A percentile compares a stretch with the other conserved stretches of the same genome.
These are phyloP conservation scores for Takashimella tepidaria DNA, from an alignment of 1,284 basidiomycete genomes.

Conservation along the genomic window DNA sequence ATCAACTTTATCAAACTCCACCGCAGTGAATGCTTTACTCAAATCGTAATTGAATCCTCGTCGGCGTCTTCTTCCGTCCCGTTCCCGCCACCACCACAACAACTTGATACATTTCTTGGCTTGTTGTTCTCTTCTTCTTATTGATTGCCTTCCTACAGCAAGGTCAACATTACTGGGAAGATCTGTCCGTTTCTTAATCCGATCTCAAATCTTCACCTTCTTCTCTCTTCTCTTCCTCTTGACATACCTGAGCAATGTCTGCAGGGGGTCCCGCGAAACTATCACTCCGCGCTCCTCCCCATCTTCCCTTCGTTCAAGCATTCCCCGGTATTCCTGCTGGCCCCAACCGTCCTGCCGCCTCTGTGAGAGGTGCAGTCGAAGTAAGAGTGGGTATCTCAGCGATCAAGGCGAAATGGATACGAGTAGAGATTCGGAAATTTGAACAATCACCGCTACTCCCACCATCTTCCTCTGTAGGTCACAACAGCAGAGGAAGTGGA, in stretches of 20 bases:
- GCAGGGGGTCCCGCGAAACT: slow-evolving; percentile 27
- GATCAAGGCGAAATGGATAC: slow-evolving; percentile 84
- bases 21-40: no score
- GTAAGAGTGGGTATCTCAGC: slow-evolving; percentile 63
- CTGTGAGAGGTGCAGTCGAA: slow-evolving; percentile 59
- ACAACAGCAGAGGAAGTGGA: slow-evolving; percentile 60
- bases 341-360: slow-evolving; percentile 27
- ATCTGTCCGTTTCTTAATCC: no score
- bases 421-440: slow-evolving; percentile 77
- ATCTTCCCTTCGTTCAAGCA: slow-evolving; percentile 45
- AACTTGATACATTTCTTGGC: no score
- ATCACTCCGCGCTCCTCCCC: slow-evolving; percentile 43
- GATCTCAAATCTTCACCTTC: neutral
- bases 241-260: neutral
- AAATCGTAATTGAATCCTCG: no score
- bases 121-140: neutral
- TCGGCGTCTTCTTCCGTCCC: no score
- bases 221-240: neutral
- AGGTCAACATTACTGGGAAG: no score
- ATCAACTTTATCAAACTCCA: no score
- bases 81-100: no score
- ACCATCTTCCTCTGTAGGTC: slow-evolving; percentile 58
- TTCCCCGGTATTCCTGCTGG: slow-evolving; percentile 40
- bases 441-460: slow-evolving; percentile 53
- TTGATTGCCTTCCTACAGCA: neutral